Conservation (phyloP, 495 filamentous ascomycete genomes). For the Aspergillus conjunctus region DNA sequence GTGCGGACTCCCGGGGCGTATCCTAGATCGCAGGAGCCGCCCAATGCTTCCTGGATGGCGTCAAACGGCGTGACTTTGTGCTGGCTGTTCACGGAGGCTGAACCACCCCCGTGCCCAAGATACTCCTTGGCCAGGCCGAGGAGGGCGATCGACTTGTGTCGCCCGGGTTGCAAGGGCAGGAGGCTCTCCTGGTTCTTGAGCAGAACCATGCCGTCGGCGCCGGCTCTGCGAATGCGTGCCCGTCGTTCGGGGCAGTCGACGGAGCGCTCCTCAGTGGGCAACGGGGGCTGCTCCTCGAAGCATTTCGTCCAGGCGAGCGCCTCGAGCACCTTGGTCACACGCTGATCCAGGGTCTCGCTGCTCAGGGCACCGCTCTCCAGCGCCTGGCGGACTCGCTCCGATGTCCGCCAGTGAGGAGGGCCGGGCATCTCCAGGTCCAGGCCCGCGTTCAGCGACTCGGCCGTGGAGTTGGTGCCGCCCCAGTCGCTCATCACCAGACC, state of each 20-base stretch:
- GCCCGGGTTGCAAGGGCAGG: constrained; percentile 4
- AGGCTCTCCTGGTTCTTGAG: constrained; percentile 9
- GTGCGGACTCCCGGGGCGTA: constrained; percentile 12
- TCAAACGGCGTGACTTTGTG: constrained; percentile 11
- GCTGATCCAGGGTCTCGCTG: constrained; percentile 8
- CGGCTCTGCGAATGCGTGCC: constrained; percentile 4
- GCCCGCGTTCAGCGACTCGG: constrained; percentile 56
- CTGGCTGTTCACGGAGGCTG: constrained; percentile 10
- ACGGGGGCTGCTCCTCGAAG: constrained; percentile 4
- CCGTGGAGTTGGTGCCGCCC: constrained; percentile 45
- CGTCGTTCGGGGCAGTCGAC: constrained; percentile 8
- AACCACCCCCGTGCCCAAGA: constrained; percentile 15
- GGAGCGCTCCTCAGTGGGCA: constrained; percentile 8
- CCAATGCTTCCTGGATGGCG: constrained; percentile 9
- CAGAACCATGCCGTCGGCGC: constrained; percentile 11
- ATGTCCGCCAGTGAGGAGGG: constrained; percentile 44
- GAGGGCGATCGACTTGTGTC: constrained; percentile 6
- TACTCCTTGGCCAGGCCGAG: constrained; percentile 12
- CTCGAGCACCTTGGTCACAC: constrained; percentile 5
- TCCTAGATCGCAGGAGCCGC: constrained; percentile 11
- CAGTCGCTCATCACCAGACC: constrained; percentile 70
- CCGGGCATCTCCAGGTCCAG: constrained; percentile 70
- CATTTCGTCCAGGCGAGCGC: constrained; percentile 2
- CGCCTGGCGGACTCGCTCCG: constrained; percentile 3
- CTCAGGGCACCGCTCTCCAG: constrained; percentile 3